Evolutionary conservation across 2,329 filamentous ascomycete genomes (phyloP).

Genomic region (Neopestalotiopsis sp.): DNA sequence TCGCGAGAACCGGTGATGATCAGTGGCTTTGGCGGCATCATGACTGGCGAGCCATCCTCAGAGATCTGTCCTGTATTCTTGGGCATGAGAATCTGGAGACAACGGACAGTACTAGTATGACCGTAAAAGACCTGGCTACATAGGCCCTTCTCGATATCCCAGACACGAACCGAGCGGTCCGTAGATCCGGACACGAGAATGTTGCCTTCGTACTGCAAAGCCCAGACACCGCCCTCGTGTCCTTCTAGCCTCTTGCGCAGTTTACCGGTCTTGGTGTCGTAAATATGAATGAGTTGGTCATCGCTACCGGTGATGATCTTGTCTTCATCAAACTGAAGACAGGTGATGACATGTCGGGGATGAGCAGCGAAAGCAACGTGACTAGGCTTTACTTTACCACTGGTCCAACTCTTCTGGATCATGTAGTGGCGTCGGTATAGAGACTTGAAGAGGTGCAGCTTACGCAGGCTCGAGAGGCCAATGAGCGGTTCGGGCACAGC

Average conservation of each 20-base stretch:
- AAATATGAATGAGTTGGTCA: conserved; percentile 96
- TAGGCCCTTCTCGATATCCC: conserved; percentile 93
- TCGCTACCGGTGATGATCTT: conserved; percentile 98
- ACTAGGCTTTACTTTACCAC: conserved; percentile 79
- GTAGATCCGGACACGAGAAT: conserved; percentile 95
- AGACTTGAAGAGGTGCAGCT: conserved; percentile 93
- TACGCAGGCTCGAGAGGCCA: conserved; percentile 78
- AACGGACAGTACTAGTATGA: conserved; percentile 96
- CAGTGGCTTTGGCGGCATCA: conserved; percentile 92
- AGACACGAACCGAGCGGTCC: conserved; percentile 96
- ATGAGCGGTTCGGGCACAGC: conserved; percentile 84
- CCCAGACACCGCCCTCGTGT: conserved; percentile 98
- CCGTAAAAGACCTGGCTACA: conserved; percentile 97
- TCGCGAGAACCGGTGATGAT: conserved; percentile 98
- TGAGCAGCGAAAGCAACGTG: conserved; percentile 98
- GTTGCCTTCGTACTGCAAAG: conserved; percentile 94
- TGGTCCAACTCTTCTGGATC: conserved; percentile 92
- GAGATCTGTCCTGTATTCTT: conserved; percentile 72
- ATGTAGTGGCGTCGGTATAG: conserved; percentile 92
- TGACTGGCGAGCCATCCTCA: conserved; percentile 74
- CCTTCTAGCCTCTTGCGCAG: conserved; percentile 84
- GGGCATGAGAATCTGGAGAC: conserved; percentile 91
- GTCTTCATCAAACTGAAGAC: conserved; percentile 95
- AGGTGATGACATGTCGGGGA: conserved; percentile 95
- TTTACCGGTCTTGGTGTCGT: conserved; percentile 93